These are phyloP conservation scores for fission yeast (Schizosaccharomyces pombe) DNA, from an alignment of 805 yeast species.

Conservation along the genomic window ASM294v3 CU329670.1:1654501-1655000, in stretches of 20 bases:
- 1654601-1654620: not conserved
- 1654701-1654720: constrained; percentile 16
- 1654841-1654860: constrained; percentile 7
- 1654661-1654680: constrained; percentile 53
- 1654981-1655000: constrained; percentile 80
- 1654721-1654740: constrained; percentile 15
- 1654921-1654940: constrained; percentile 81
- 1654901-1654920: constrained; percentile 26
- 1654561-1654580: not conserved
- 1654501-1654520: too few relatives aligned
- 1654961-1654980: constrained; percentile 63
- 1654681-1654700: constrained; percentile 23
- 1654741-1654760: not conserved
- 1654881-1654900: not conserved
- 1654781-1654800: not conserved
- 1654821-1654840: constrained; percentile 8
- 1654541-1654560: not conserved
- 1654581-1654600: not conserved
- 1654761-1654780: not conserved
- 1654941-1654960: constrained; percentile 88
- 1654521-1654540: too few relatives aligned
- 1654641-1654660: constrained; percentile 42
- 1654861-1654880: constrained; percentile 9
- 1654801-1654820: constrained; percentile 9
- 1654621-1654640: constrained; percentile 12